phyloP scores from a whole-genome alignment of 441 rosid species.

The Manihot esculenta region DNA sequence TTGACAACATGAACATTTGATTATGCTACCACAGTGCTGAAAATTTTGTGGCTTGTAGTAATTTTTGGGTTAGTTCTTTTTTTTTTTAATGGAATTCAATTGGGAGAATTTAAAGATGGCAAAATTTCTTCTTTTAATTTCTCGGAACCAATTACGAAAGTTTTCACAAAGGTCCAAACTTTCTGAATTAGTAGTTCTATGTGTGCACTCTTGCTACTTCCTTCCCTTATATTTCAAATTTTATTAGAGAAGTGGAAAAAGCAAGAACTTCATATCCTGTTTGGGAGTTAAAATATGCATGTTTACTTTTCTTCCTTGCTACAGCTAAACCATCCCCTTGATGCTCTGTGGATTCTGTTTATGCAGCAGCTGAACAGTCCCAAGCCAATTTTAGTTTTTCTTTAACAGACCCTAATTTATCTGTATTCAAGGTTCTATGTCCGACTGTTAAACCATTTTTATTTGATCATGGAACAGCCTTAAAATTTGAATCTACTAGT shows the following conservation, averaged over 20 bases:
- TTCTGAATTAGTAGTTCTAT: neutral
- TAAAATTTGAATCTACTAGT: neutral
- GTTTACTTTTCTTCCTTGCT: neutral
- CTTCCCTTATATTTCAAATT: neutral
- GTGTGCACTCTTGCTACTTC: neutral
- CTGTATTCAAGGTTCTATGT: neutral
- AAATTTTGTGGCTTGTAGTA: neutral
- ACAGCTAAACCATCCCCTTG: neutral
- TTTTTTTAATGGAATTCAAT: neutral
- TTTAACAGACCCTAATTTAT: neutral
- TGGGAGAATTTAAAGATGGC: neutral
- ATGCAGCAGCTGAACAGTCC: neutral
- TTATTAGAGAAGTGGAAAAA: neutral
- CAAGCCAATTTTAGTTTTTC: neutral
- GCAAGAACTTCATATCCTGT: neutral
- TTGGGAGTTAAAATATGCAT: neutral
- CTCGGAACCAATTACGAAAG: neutral
- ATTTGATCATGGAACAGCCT: neutral
- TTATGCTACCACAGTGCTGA: slow-evolving; percentile 1
- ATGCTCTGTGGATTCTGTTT: neutral
- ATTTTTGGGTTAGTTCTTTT: neutral
- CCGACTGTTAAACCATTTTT: neutral
- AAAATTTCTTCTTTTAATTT: neutral
- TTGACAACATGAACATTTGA: neutral
- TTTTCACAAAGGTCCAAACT: neutral